Base-by-base conservation (phyloP, 1,284 basidiomycete genomes). In the Cryptococcus sp. region DNA sequence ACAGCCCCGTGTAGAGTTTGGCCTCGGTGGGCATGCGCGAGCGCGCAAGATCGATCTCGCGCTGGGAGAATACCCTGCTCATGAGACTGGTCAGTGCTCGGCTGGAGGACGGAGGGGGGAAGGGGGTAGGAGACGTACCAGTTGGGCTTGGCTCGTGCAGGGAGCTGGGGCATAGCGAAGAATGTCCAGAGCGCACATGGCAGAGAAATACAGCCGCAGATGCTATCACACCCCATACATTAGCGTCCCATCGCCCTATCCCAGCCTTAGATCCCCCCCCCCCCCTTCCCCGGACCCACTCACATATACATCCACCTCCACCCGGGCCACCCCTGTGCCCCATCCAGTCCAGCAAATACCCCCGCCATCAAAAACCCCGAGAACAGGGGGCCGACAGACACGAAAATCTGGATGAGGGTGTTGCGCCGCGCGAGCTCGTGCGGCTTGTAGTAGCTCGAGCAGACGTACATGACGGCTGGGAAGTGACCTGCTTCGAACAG, bases 401-500 rank as follows among this genome's bases (percentile, higher is more conserved):
- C 58, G 54, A 63, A 65, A 16, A 66, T 57, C 42, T 69, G 67
- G 33, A 69, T 65, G 44, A 66, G 53, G 40, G 65, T 65, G 50
- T 67, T 65, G 18, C 67, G 53, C 45, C 61, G 45, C 2, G 63
- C 67, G n/a, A 69, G 60, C 54, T 69, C 67, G 43, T 65, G 61
- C 8, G 65, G 67, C 49, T 65, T 63, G 62, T 69, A 67, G 54
- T 69, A 69, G 50, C 60, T 62, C n/a, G 65, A 65, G 46, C 57
- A 56, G 38, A 69, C 60, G 51, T 69, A 69, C 63, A 65, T 64
- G 51, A 64, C 63, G 7, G 63, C 65, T 0, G 61, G 67, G 56
- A 67, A 69, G 46, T 69, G 65, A 4, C 67, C 67, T 15, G 63
- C 61, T 50, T 68, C 66, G 49, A 68, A 68, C 11, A 68, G 48